These are phyloP conservation scores for Bipolaris bicolor DNA, from an alignment of 2,329 filamentous ascomycete genomes.

Conservation along the genomic window DNA sequence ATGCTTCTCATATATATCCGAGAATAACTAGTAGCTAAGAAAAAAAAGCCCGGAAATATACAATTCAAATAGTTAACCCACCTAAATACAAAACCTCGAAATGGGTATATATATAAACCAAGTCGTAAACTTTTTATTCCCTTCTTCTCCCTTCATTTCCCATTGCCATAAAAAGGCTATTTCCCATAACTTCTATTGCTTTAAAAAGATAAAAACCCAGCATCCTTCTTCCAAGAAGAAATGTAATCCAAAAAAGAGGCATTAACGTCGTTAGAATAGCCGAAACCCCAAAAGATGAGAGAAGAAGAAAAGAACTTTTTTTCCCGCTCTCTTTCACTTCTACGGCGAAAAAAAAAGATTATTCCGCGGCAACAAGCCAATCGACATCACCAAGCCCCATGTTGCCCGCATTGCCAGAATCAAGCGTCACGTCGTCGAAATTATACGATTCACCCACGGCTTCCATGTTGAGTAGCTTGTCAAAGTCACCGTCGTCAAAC, in stretches of 20 bases:
- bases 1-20: too few species aligned
- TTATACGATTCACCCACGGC: conserved; percentile 48
- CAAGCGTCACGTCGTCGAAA: conserved; percentile 39
- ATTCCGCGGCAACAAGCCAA: conserved; percentile 24
- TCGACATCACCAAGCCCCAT: conserved; percentile 19
- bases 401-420: conserved; percentile 8
- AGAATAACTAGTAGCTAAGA: too few species aligned
- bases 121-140: too few species aligned
- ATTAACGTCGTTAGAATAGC: background rate
- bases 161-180: background rate
- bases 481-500: conserved; percentile 51
- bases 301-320: too few species aligned
- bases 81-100: too few species aligned
- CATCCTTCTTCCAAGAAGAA: background rate
- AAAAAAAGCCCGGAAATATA: too few species aligned
- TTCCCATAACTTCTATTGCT: background rate
- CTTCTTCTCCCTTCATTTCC: background rate
- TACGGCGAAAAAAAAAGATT: conserved; percentile 2
- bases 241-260: background rate
- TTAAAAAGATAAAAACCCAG: background rate
- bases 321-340: conserved; percentile 13
- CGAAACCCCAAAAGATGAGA: background rate
- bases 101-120: background rate
- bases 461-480: conserved; percentile 49
- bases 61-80: too few species aligned